A percentile compares a stretch with the other conserved stretches of the same genome.
These are phyloP conservation scores for Plectosphaerella sp. DNA, from an alignment of 2,329 filamentous ascomycete genomes.

Conservation along the genomic window DNA sequence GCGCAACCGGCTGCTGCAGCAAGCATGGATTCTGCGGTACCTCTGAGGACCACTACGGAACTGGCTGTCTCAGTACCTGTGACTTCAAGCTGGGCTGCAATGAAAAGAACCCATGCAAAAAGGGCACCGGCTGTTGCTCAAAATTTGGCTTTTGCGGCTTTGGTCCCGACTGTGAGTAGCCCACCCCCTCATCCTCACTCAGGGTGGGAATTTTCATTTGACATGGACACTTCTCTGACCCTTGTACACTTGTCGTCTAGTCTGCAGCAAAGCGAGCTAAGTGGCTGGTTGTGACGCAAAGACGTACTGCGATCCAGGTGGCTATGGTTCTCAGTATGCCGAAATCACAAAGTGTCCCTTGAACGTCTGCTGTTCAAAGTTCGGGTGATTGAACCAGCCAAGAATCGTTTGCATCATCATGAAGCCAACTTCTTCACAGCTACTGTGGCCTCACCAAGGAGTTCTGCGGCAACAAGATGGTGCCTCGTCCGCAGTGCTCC, in stretches of 20 bases:
- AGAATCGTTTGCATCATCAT: conserved; percentile 25
- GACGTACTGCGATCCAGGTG: neutral
- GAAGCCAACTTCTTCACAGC: conserved; percentile 15
- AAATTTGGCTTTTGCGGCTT: neutral
- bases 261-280: neutral
- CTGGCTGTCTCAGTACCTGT: neutral
- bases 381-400: neutral
- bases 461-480: conserved; percentile 14
- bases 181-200: neutral
- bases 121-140: neutral
- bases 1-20: conserved; percentile 1
- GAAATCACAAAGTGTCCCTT: neutral
- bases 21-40: conserved; percentile 2
- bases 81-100: neutral
- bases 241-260: neutral
- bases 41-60: neutral
- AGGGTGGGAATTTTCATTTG: neutral
- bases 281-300: neutral
- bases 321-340: neutral
- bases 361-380: neutral
- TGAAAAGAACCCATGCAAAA: neutral
- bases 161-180: neutral
- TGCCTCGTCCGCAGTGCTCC: neutral
- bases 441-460: conserved; percentile 25
- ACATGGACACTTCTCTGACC: neutral